Base-by-base conservation (phyloP, 768 basidiomycete species). In the Kondoa malvinella region DNA sequence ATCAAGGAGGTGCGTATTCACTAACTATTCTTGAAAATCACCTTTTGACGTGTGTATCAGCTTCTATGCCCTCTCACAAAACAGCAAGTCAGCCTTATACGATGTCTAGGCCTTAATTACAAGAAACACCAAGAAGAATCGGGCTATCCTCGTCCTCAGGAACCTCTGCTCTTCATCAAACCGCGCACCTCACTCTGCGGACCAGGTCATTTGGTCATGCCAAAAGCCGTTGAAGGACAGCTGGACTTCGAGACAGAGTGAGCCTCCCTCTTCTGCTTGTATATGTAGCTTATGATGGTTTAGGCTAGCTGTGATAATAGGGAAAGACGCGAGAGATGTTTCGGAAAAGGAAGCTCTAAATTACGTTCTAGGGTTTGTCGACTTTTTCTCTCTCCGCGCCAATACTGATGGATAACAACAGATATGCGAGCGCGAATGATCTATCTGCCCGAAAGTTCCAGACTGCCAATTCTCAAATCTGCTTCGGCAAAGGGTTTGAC, bases 321-420 rank as follows among this genome's bases (percentile, higher is more conserved):
- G 77, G n/a, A 77, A 75, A 67, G 73, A 71, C n/a, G 73, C 71
- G 61, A 78, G 77, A 69, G 72, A 78, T 67, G 77, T 78, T 3
- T 34, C 60, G 0, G 78, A 79, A 68, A 71, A 67, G 1, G 73
- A 78, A 1, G 78, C 78, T 4, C 67, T 78, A 58, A 73, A 77
- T 17, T 77, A 78, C 63, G 73, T 78, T 0, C 68, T 77, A 0
- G 78, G 78, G 63, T 78, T 66, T 34, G 67, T 58, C 65, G 27
- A 32, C 3, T 3, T 25, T 26, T 4, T 29, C 12, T 29, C 4
- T 25, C 25, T 29, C 2, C 65, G n/a, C n/a, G n/a, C n/a, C n/a
- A n/a, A n/a, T n/a, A n/a, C n/a, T n/a, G n/a, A n/a, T 31, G 26
- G 25, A 4, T 25, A 27, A 32, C 31, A 32, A 8, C 17, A 67